Conservation (phyloP, 179 eudicot genomes). For the Amaranthus tricolor region DNA sequence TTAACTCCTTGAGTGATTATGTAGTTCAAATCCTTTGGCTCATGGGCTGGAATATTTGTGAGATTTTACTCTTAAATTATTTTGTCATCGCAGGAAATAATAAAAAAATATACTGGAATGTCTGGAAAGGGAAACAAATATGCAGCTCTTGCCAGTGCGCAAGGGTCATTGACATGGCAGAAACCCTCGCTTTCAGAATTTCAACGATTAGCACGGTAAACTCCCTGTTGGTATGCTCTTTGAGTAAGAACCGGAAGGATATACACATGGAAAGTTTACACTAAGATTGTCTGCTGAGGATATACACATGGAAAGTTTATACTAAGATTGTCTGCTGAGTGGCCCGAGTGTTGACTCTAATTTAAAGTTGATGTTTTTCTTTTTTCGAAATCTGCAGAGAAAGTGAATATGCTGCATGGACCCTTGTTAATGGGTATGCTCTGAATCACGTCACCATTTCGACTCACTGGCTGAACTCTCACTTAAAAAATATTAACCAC, state of each 20-base stretch:
- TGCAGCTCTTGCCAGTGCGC: slow-evolving; percentile 80
- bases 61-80: slow-evolving; percentile 2
- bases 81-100: slow-evolving; percentile 65
- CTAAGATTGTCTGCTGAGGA: not conserved
- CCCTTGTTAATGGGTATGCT: slow-evolving; percentile 94
- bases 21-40: not conserved
- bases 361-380: not conserved
- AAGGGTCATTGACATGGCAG: slow-evolving; percentile 87
- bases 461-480: slow-evolving; percentile 66
- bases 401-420: slow-evolving; percentile 99
- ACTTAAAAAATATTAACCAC: slow-evolving; percentile 51
- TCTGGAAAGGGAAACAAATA: slow-evolving; percentile 60
- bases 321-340: not conserved
- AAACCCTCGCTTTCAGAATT: slow-evolving; percentile 73
- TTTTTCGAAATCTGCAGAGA: slow-evolving; percentile 49
- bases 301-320: not conserved
- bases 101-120: slow-evolving; percentile 65
- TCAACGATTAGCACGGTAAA: slow-evolving; percentile 58
- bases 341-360: not conserved
- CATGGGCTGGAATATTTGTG: not conserved
- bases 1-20: not conserved
- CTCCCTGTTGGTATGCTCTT: not conserved
- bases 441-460: slow-evolving; percentile 95
- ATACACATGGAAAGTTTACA: not conserved
- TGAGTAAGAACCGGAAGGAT: not conserved